Conservation (phyloP, 2,329 filamentous ascomycete species). For the Penicillium brevicompactum region DNA sequence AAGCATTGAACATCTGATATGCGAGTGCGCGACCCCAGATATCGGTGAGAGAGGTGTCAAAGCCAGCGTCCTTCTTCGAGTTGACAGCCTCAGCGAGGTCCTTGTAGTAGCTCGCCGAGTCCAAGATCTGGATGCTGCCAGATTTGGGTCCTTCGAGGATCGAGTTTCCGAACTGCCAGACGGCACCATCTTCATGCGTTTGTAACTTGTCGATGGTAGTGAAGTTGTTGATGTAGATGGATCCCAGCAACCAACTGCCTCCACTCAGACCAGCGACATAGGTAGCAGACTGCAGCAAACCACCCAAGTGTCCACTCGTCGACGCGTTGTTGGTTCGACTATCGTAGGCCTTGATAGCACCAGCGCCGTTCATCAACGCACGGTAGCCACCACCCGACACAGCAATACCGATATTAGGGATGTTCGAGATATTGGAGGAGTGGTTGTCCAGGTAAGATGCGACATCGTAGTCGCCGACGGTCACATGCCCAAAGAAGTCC, state of each 20-base stretch:
- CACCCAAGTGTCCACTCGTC: slow-evolving; percentile 69
- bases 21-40: slow-evolving; percentile 85
- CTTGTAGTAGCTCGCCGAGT: slow-evolving; percentile 64
- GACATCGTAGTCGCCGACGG: slow-evolving; percentile 79
- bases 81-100: slow-evolving; percentile 61
- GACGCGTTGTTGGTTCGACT: slow-evolving; percentile 67
- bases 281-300: slow-evolving; percentile 77
- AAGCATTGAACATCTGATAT: slow-evolving; percentile 79
- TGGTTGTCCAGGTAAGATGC: slow-evolving; percentile 67
- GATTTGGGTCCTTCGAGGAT: slow-evolving; percentile 52
- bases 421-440: slow-evolving; percentile 55
- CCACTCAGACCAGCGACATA: slow-evolving; percentile 83
- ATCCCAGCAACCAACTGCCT: slow-evolving; percentile 82
- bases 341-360: slow-evolving; percentile 79
- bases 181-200: slow-evolving; percentile 20
- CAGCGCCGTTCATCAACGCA: slow-evolving; percentile 84
- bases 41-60: slow-evolving; percentile 75
- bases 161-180: slow-evolving; percentile 36
- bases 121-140: slow-evolving; percentile 42
- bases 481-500: slow-evolving; percentile 69
- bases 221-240: slow-evolving; percentile 80
- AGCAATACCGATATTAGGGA: slow-evolving; percentile 75
- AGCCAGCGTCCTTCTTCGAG: slow-evolving; percentile 65
- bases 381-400: slow-evolving; percentile 84
- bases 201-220: slow-evolving; percentile 59